Evolutionary conservation across 345 rosid genomes (phyloP).

Genomic region (Odontarrhena argentea): DNA sequence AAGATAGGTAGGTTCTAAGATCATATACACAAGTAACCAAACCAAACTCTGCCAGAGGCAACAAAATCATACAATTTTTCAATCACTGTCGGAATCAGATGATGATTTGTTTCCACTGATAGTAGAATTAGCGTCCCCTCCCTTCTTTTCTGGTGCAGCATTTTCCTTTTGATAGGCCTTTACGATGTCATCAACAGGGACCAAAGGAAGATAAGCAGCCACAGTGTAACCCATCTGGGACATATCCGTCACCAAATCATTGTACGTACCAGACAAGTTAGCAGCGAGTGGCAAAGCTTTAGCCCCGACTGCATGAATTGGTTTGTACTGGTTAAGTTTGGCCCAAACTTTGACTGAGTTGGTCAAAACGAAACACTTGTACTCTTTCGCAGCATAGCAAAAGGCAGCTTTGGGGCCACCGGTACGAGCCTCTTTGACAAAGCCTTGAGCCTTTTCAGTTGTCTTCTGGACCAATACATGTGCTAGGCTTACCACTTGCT

Average conservation of each 20-base stretch:
- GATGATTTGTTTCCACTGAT: conserved; percentile 29
- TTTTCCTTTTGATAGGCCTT: conserved; percentile 55
- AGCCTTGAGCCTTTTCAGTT: conserved; percentile 50
- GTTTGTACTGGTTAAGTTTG: conserved; percentile 51
- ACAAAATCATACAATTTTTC: not conserved
- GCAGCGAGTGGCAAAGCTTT: conserved; percentile 64
- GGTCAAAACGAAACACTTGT: conserved; percentile 50
- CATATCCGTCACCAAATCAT: conserved; percentile 49
- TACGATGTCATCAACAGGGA: conserved; percentile 69
- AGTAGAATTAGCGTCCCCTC: conserved; percentile 27
- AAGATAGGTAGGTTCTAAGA: conserved; percentile 11
- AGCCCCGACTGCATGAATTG: conserved; percentile 53
- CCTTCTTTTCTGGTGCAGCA: conserved; percentile 40
- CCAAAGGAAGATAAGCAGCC: conserved; percentile 57
- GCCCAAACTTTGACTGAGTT: conserved; percentile 61
- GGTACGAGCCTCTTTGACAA: conserved; percentile 53
- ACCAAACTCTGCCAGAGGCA: conserved; percentile 11
- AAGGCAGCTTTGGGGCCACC: conserved; percentile 72
- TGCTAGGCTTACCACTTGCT: conserved; percentile 50
- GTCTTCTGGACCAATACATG: conserved; percentile 45
- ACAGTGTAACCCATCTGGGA: conserved; percentile 59
- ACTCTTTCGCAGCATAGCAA: conserved; percentile 52
- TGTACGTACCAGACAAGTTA: conserved; percentile 55
- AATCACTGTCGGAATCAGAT: conserved; percentile 61
- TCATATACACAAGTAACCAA: conserved; percentile 30